Conservation (phyloP, 2,329 filamentous ascomycete species). For the Fusarium goolgardi region DNA sequence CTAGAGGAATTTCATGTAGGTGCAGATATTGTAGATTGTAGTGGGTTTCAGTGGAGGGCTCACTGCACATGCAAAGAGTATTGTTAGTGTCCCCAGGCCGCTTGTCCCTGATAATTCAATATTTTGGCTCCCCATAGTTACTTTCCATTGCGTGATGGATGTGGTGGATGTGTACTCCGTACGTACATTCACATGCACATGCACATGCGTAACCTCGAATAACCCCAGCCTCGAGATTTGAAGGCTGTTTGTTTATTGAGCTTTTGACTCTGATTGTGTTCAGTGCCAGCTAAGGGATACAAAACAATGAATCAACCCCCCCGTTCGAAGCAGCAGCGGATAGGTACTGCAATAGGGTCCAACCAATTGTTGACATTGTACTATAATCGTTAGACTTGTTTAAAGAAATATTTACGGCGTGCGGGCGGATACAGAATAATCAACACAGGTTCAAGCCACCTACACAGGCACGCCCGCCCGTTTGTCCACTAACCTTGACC, state of each 20-base stretch:
- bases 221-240: constrained; percentile 18
- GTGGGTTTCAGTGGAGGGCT: not conserved
- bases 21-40: not conserved
- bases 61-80: not conserved
- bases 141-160: constrained; percentile 1
- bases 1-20: not conserved
- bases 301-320: constrained; percentile 9
- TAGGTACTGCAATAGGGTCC: not conserved
- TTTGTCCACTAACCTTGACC: not conserved
- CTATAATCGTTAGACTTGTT: no score
- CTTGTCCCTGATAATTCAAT: constrained; percentile 30
- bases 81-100: constrained; percentile 18
- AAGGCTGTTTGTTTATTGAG: not conserved
- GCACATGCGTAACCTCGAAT: constrained; percentile 10
- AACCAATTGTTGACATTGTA: not conserved
- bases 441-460: not conserved
- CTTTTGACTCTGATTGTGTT: not conserved
- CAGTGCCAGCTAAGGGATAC: not conserved
- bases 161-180: constrained; percentile 8
- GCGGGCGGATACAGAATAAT: not conserved
- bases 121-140: constrained; percentile 8
- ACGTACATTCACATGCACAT: constrained; percentile 5
- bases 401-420: no score
- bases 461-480: not conserved
- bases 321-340: not conserved